Percentiles rank a stretch among this genome's conserved stretches.
Evolutionary conservation across 192 early-diverging fungal genomes (phyloP).

Genomic region (Gigaspora rosea): DNA sequence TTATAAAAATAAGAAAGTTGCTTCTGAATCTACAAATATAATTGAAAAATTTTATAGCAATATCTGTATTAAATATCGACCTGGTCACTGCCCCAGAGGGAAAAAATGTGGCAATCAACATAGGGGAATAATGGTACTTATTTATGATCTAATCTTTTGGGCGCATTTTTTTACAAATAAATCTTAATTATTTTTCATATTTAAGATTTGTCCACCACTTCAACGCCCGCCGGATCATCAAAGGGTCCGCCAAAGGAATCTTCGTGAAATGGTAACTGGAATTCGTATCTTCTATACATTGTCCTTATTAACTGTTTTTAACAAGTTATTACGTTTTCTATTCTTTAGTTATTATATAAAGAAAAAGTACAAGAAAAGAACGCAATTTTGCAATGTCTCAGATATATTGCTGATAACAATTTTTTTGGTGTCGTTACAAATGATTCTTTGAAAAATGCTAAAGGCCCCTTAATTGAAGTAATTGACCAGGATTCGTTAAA

Average conservation of each 20-base stretch:
- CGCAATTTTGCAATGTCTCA: slow-evolving; percentile 18
- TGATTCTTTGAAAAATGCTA: background rate
- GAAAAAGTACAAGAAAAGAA: slow-evolving; percentile 18
- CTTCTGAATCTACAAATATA: background rate
- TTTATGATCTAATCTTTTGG: background rate
- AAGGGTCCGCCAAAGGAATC: background rate
- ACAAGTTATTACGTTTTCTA: background rate
- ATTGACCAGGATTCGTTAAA: too few species aligned
- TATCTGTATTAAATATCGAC: slow-evolving; percentile 11
- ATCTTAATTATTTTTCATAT: background rate
- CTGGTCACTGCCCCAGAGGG: slow-evolving; percentile 9
- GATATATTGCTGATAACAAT: slow-evolving; percentile 26
- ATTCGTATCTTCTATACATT: background rate
- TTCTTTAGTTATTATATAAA: slow-evolving; percentile 10
- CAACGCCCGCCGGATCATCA: slow-evolving; percentile 2
- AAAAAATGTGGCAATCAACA: slow-evolving; percentile 16
- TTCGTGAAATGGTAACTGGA: slow-evolving; percentile 4
- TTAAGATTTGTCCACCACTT: slow-evolving; percentile 1
- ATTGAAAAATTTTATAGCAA: background rate
- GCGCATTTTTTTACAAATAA: background rate
- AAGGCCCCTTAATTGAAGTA: background rate
- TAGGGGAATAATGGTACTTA: background rate
- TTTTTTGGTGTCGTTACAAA: slow-evolving; percentile 20
- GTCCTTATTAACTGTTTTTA: background rate
- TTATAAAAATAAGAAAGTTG: too few species aligned